Percentiles rank a stretch among this genome's conserved stretches.
phyloP scores from a whole-genome alignment of 306 rosid genomes.

The Oemleria cerasiformis region DNA sequence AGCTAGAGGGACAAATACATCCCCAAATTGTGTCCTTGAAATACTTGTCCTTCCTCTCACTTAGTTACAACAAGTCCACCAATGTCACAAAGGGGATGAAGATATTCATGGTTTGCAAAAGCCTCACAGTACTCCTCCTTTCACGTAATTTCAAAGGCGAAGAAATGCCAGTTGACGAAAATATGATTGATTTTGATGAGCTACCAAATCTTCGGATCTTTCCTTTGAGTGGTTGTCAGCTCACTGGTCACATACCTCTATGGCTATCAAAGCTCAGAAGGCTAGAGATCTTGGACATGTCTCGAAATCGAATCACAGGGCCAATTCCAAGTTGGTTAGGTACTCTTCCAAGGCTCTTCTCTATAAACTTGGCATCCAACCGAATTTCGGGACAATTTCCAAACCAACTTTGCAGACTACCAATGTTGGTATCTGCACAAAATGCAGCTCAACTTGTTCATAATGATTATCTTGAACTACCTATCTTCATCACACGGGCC shows the following conservation, averaged over 20 bases:
- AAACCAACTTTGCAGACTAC: no score
- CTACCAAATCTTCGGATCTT: not conserved
- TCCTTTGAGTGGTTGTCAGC: fast-evolving
- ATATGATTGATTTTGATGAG: slow-evolving; percentile 6
- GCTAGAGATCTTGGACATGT: not conserved
- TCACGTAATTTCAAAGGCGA: not conserved
- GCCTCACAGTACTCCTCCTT: not conserved
- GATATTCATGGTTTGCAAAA: not conserved
- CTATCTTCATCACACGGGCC: not conserved
- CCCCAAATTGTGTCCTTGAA: not conserved
- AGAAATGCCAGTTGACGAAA: not conserved
- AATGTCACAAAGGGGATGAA: not conserved
- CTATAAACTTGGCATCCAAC: not conserved
- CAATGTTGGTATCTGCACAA: not conserved
- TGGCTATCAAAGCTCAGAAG: not conserved
- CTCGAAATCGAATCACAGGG: not conserved
- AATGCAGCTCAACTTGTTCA: not conserved
- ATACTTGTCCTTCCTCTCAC: not conserved
- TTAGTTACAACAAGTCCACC: not conserved
- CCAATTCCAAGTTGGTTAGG: not conserved
- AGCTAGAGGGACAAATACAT: not conserved
- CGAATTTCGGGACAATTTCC: no score
- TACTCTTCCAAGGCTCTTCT: not conserved
- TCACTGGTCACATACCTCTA: not conserved
- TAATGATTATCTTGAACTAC: not conserved